Percentiles rank a stretch among this genome's conserved stretches.
Evolutionary conservation across 1,284 basidiomycete genomes (phyloP).

Genomic region (Ganoderma leucocontextum): DNA sequence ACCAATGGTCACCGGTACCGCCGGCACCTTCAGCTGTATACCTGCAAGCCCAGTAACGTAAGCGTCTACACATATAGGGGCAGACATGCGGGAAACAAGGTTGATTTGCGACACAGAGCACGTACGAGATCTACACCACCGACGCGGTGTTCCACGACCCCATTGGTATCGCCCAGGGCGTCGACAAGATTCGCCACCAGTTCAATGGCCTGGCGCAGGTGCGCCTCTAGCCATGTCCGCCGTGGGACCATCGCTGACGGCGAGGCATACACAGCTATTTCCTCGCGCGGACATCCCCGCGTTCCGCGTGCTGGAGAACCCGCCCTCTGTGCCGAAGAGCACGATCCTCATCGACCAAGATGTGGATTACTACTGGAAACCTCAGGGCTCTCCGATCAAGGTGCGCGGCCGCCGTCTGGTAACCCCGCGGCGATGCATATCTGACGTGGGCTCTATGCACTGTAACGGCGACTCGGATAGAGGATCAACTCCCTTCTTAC

Average conservation of each 20-base stretch:
- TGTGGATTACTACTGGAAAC: slow-evolving; percentile 55
- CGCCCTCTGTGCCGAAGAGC: slow-evolving; percentile 46
- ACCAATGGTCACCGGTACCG: slow-evolving; percentile 10
- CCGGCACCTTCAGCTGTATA: slow-evolving; percentile 47
- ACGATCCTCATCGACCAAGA: slow-evolving; percentile 59
- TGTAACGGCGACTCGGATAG: slow-evolving; percentile 35
- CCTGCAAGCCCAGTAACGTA: slow-evolving; percentile 52
- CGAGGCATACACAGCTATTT: slow-evolving; percentile 46
- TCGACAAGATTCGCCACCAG: slow-evolving; percentile 52
- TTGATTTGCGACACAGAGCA: slow-evolving; percentile 40
- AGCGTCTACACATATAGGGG: neutral
- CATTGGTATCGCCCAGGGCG: slow-evolving; percentile 56
- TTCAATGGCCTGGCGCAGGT: slow-evolving; percentile 59
- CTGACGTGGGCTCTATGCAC: slow-evolving; percentile 1
- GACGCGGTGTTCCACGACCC: slow-evolving; percentile 59
- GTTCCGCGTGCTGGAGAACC: slow-evolving; percentile 54
- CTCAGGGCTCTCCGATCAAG: slow-evolving; percentile 51
- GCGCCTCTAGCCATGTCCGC: neutral
- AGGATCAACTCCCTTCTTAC: slow-evolving; percentile 57
- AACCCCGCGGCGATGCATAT: neutral
- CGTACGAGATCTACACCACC: slow-evolving; percentile 54
- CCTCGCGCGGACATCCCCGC: slow-evolving; percentile 52
- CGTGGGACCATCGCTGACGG: neutral
- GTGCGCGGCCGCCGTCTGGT: slow-evolving; percentile 31
- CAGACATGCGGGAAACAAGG: neutral